Conservation (phyloP, 768 basidiomycete genomes). For the Macrolepiota dolichaula region DNA sequence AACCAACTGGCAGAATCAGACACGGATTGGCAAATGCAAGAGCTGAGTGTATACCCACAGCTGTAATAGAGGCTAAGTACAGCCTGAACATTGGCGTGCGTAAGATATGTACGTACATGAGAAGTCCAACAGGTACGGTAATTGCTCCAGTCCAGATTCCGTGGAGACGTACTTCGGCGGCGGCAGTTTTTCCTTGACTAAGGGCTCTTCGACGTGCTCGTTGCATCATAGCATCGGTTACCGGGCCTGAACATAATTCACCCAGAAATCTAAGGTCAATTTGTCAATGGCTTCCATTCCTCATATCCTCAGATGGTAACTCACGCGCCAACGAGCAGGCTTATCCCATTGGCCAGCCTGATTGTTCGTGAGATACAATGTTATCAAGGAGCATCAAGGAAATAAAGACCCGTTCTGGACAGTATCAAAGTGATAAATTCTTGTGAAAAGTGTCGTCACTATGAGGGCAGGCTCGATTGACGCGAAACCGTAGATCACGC, state of each 20-base stretch:
- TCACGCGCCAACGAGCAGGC: conserved; percentile 32
- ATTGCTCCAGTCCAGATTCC: conserved; percentile 38
- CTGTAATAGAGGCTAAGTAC: neutral
- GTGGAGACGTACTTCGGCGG: conserved; percentile 32
- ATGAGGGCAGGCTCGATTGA: conserved; percentile 38
- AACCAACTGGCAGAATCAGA: conserved; percentile 22
- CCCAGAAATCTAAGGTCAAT: conserved; percentile 24
- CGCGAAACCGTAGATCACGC: conserved; percentile 34
- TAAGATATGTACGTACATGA: conserved; percentile 24
- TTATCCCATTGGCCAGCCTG: conserved; percentile 34
- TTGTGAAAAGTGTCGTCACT: conserved; percentile 32
- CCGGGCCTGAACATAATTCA: conserved; percentile 32
- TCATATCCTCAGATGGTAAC: conserved; percentile 8
- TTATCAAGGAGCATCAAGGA: neutral
- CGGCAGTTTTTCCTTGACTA: conserved; percentile 19
- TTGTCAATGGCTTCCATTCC: neutral
- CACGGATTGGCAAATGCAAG: neutral
- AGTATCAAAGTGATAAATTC: conserved; percentile 36
- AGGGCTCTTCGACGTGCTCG: conserved; percentile 27
- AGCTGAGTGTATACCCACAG: neutral
- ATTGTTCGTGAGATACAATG: neutral
- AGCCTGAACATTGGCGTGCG: conserved; percentile 4
- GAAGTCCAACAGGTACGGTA: conserved; percentile 28
- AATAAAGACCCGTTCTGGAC: conserved; percentile 30
- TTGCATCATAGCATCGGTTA: conserved; percentile 33